phyloP scores from a whole-genome alignment of 371 early-diverging fungal species.

The Lichtheimia hyalospora region DNA sequence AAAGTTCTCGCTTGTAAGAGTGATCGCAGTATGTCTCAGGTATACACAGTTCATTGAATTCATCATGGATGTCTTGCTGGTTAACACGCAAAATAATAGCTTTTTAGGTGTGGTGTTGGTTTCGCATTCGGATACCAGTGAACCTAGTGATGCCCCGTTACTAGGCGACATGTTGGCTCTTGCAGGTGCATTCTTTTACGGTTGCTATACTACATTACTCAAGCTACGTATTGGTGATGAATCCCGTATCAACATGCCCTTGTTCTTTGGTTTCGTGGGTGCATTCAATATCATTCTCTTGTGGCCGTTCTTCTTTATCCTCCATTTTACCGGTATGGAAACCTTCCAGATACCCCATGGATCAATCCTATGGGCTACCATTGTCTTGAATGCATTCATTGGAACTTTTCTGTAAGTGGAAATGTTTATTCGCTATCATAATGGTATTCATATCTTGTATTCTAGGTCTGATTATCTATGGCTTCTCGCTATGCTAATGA shows the following conservation, averaged over 20 bases:
- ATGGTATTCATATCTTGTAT: background rate
- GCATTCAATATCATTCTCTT: slow-evolving; percentile 67
- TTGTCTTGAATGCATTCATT: slow-evolving; percentile 72
- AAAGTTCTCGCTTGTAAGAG: slow-evolving; percentile 49
- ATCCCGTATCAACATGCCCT: slow-evolving; percentile 70
- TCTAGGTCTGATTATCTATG: slow-evolving; percentile 74
- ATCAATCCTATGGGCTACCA: slow-evolving; percentile 54
- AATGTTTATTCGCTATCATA: background rate
- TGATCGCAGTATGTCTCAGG: slow-evolving; percentile 61
- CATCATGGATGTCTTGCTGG: background rate
- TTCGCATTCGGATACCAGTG: slow-evolving; percentile 37
- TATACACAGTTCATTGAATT: slow-evolving; percentile 34
- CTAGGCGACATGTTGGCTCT: slow-evolving; percentile 75
- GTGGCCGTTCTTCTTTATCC: slow-evolving; percentile 69
- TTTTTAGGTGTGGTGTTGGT: slow-evolving; percentile 63
- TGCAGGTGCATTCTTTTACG: slow-evolving; percentile 76
- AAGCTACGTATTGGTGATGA: slow-evolving; percentile 74
- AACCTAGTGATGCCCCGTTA: slow-evolving; percentile 8
- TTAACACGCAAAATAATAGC: slow-evolving; percentile 21
- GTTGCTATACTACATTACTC: slow-evolving; percentile 75
- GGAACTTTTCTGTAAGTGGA: slow-evolving; percentile 68
- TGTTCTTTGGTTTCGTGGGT: slow-evolving; percentile 86
- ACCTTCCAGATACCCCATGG: slow-evolving; percentile 64
- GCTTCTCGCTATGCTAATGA: slow-evolving; percentile 79
- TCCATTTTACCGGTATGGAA: slow-evolving; percentile 69